These are phyloP conservation scores for Peronospora tabacina DNA, from an alignment of 352 stramenopile species.

Conservation along the genomic window DNA sequence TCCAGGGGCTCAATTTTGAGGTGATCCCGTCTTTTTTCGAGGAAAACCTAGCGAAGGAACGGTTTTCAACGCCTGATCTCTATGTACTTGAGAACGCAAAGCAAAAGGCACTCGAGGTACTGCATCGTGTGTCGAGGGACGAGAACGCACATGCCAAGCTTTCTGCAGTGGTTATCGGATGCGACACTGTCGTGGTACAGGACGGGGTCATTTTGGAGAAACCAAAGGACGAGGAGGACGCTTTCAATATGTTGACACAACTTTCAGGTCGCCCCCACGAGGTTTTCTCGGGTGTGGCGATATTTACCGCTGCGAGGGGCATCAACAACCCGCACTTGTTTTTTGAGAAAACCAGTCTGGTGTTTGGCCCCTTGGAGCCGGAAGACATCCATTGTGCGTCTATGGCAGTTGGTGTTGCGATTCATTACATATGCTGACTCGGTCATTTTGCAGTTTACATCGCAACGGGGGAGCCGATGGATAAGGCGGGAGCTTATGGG, in stretches of 20 bases:
- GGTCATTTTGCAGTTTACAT: conserved; percentile 61
- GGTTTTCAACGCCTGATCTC: conserved; percentile 51
- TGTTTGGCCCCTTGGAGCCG: conserved; percentile 45
- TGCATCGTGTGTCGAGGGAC: conserved; percentile 30
- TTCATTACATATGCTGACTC: not conserved
- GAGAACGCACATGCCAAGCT: conserved; percentile 1
- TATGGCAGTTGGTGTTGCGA: not conserved
- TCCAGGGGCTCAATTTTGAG: conserved; percentile 59
- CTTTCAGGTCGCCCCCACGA: conserved; percentile 70
- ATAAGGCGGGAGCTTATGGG: conserved; percentile 88
- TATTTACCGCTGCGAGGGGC: conserved; percentile 48
- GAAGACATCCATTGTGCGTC: conserved; percentile 55
- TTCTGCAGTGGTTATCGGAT: conserved; percentile 64
- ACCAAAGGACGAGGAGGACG: conserved; percentile 70
- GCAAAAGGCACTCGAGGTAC: conserved; percentile 71
- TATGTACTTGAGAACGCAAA: conserved; percentile 78
- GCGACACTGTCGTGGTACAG: conserved; percentile 85
- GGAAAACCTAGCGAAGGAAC: conserved; percentile 69
- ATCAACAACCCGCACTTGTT: conserved; percentile 51
- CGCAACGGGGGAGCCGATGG: conserved; percentile 85
- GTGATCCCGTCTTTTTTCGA: conserved; percentile 79
- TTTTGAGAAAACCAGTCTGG: conserved; percentile 55
- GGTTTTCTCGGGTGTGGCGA: conserved; percentile 84
- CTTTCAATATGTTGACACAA: conserved; percentile 66
- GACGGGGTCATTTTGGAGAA: conserved; percentile 87